Base-by-base conservation (phyloP, 2,329 filamentous ascomycete species). In the Calonectria montana region DNA sequence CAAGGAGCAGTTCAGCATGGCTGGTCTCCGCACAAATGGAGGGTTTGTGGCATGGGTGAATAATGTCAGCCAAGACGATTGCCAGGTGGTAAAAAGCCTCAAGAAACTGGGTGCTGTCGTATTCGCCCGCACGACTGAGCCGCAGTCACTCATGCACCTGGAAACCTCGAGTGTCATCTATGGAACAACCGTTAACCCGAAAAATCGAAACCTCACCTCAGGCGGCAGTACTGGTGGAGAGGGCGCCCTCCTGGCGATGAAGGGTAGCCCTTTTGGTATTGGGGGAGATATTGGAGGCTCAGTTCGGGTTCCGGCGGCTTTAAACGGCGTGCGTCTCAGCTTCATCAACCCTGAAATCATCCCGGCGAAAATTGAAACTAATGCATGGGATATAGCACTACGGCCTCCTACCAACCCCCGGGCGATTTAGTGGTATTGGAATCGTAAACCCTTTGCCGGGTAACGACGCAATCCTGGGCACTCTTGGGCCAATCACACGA, bases 281-380 rank as follows among this genome's bases (percentile, higher is more conserved):
- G 63, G 63, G 2, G 45, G 39, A 23, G 63, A 65, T n/a, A 65
- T 65, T 55, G 63, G 63, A 21, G 63, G 63, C 12, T 65, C 63
- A 12, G 41, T 65, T 29, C 45, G 63, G 2, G 48, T 31, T 7
- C 48, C 48, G 18, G 48, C 48, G 18, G 48, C 48, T 5, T 31
- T 29, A 18, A 53, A 53, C 9, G 48, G 48, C 10, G 48, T 47
- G 10, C 12, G 43, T 47, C 31, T 47, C n/a, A 23, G 13, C 18
- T 23, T 21, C 18, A 8, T 9, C 8, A 10, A 23, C 9, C 43
- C 13, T 2, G 4, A 23, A 7, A 47, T 13, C 4, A 23, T 13
- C 43, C n/a, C 8, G n/a, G 18, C 13, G 31, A 3, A 12, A 2
- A 9, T 47, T 12, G 43, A 47, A 23, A 13, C 16, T 47, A 21